Percentiles rank a stretch among this genome's conserved stretches.
Evolutionary conservation across 2,329 filamentous ascomycete genomes (phyloP).

Genomic region (Sclerotinia minor): DNA sequence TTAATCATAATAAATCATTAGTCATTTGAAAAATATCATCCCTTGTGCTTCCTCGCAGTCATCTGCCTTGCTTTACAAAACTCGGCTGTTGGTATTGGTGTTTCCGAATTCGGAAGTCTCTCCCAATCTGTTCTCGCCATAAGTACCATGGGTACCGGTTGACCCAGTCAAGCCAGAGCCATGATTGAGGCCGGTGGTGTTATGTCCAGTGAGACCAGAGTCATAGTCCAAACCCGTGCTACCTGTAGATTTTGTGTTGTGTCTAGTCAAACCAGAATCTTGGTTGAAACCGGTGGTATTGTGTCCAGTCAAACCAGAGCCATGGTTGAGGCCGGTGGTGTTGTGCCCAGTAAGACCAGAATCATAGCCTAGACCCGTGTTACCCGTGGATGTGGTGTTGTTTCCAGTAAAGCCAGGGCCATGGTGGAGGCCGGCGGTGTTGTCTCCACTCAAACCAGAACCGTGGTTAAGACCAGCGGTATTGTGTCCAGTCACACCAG

Average conservation of each 20-base stretch:
- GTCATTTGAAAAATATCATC: not conserved
- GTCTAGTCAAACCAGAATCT: not conserved
- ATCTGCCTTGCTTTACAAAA: not conserved
- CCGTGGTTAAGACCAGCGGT: not conserved
- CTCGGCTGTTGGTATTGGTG: constrained; percentile 2
- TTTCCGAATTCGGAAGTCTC: constrained; percentile 28
- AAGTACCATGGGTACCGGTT: constrained; percentile 15
- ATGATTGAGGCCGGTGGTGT: not conserved
- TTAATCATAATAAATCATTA: constrained; percentile 14
- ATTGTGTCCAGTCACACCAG: not conserved
- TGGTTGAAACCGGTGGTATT: not conserved
- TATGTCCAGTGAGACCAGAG: not conserved
- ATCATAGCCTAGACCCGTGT: not conserved
- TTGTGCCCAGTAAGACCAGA: not conserved
- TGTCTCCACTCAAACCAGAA: not conserved
- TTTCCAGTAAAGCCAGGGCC: not conserved
- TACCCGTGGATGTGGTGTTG: not conserved
- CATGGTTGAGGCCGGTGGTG: not conserved
- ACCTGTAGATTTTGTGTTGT: not conserved
- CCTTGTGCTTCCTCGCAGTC: not conserved
- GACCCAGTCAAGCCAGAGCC: not conserved
- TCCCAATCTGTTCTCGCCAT: constrained; percentile 22
- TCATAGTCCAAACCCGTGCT: not conserved
- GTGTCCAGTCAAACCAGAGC: not conserved
- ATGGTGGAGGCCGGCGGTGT: not conserved